These are phyloP conservation scores for Talaromyces stipitatus DNA, from an alignment of 495 filamentous ascomycete genomes.

Conservation along the genomic window DNA sequence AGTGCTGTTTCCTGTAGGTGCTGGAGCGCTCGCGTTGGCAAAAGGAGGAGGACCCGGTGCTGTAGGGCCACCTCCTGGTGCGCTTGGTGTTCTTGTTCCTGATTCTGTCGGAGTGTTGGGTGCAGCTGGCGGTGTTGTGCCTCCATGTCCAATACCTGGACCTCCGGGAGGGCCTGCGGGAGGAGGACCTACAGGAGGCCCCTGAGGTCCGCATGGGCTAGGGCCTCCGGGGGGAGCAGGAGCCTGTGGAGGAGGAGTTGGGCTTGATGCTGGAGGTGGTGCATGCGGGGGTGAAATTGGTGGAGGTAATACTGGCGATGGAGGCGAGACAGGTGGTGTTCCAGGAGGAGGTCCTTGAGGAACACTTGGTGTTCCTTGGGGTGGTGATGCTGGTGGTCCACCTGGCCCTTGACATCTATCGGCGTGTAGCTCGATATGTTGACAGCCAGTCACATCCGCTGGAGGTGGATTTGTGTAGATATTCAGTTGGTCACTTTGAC, in stretches of 20 bases:
- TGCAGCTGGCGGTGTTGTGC: background rate
- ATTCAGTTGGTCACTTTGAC: background rate
- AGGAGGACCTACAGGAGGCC: background rate
- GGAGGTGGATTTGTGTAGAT: constrained; percentile 4
- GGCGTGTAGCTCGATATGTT: background rate
- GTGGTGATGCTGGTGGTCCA: background rate
- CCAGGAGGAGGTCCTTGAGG: background rate
- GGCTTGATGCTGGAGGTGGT: background rate
- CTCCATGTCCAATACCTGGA: background rate
- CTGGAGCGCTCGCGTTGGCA: background rate
- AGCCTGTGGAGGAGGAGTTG: background rate
- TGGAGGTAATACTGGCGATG: background rate
- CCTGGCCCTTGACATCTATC: background rate
- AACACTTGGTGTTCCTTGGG: background rate
- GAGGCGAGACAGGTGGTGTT: background rate
- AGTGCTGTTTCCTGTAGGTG: background rate
- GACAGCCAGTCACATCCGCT: background rate
- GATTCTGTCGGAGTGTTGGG: background rate
- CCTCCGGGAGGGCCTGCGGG: background rate
- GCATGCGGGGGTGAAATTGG: background rate
- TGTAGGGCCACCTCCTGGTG: background rate
- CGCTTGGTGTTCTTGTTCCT: background rate
- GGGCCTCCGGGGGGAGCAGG: background rate
- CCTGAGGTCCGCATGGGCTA: background rate
- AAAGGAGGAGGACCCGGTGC: background rate